These are phyloP conservation scores for Trypanosoma lewisi DNA, from an alignment of 208 protist genomes.

Conservation along the genomic window DNA sequence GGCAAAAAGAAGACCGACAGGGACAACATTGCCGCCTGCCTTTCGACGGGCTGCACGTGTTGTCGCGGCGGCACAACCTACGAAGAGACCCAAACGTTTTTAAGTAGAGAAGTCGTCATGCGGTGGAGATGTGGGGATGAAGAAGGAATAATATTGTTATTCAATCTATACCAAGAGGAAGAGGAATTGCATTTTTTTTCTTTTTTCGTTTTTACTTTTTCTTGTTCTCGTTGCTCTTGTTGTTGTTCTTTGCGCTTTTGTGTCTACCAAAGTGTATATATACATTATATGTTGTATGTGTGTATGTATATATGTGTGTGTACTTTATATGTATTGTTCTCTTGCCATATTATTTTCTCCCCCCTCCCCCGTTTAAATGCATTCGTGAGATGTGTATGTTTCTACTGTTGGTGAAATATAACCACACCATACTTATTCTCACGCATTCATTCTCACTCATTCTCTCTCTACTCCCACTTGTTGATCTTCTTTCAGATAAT, in stretches of 20 bases:
- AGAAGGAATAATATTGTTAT: no score
- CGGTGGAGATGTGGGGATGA: no score
- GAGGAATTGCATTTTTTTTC: not conserved
- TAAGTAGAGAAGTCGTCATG: not conserved
- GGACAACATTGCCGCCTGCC: not conserved
- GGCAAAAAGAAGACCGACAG: not conserved
- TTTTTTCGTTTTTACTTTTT: not conserved
- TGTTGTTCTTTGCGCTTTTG: no score
- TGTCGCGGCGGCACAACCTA: not conserved
- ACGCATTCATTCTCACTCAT: not conserved
- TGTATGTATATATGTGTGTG: no score
- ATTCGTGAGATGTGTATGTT: no score
- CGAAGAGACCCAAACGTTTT: conserved; percentile 21
- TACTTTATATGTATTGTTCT: conserved; percentile 14
- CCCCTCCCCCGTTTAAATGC: no score
- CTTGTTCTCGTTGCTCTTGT: not conserved
- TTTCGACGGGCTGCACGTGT: not conserved
- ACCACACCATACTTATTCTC: not conserved
- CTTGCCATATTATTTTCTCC: not conserved
- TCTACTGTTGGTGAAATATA: no score
- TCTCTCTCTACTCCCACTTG: not conserved
- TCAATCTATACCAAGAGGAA: no score
- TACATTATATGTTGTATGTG: conserved; percentile 24
- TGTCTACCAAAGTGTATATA: conserved; percentile 3
- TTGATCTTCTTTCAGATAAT: no score